Evolutionary conservation across 2,329 filamentous ascomycete genomes (phyloP).

Genomic region (Dactylellina drechsleri): DNA sequence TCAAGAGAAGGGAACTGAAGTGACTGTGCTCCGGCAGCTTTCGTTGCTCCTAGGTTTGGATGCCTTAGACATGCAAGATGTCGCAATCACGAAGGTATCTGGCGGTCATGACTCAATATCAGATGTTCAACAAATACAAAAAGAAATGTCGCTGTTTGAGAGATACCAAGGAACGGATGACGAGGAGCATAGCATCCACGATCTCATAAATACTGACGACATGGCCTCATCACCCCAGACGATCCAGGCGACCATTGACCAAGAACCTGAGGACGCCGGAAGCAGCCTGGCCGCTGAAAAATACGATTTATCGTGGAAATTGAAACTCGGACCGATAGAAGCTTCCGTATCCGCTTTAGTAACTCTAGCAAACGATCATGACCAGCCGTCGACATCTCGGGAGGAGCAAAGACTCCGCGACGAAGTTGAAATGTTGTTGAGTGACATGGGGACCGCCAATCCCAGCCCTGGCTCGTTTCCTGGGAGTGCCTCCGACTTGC

Average conservation of each 20-base stretch:
- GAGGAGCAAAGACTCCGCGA: constrained; percentile 41
- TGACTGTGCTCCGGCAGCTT: constrained; percentile 20
- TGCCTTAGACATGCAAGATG: constrained; percentile 46
- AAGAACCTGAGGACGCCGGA: constrained; percentile 14
- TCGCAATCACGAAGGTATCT: constrained; percentile 29
- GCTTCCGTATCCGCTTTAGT: constrained; percentile 34
- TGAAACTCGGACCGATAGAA: constrained; percentile 43
- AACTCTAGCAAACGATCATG: constrained; percentile 8
- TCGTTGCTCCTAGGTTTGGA: constrained; percentile 41
- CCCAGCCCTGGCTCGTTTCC: constrained; percentile 50
- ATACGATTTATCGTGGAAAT: constrained; percentile 48
- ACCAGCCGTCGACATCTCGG: constrained; percentile 6
- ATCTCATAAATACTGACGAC: constrained; percentile 45
- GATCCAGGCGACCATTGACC: constrained; percentile 24
- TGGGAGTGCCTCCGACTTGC: constrained; percentile 39
- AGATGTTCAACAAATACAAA: constrained; percentile 41
- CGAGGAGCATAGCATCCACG: constrained; percentile 46
- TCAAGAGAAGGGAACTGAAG: constrained; percentile 20
- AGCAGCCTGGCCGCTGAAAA: constrained; percentile 4
- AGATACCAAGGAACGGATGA: constrained; percentile 32
- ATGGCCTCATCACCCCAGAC: constrained; percentile 35
- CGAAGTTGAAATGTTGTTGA: constrained; percentile 49
- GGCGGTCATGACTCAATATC: constrained; percentile 19
- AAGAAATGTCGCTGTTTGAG: constrained; percentile 46
- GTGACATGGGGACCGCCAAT: constrained; percentile 50